phyloP scores from a whole-genome alignment of 2,329 filamentous ascomycete genomes.

The Neonectria faginata region DNA sequence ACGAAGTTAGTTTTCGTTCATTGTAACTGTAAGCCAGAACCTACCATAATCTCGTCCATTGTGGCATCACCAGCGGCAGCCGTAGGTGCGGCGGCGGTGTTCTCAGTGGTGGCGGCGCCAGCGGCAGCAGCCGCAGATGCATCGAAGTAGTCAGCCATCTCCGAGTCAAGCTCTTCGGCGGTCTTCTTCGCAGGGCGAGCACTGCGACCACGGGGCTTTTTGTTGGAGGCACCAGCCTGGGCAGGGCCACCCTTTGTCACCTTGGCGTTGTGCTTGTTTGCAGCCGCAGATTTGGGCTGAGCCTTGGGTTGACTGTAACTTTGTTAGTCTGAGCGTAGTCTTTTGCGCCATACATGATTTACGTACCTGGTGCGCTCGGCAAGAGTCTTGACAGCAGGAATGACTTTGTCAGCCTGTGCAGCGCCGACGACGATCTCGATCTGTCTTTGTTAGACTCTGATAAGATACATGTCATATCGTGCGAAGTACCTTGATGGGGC shows the following conservation, averaged over 20 bases:
- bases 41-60: conserved; percentile 74
- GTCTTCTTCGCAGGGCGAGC: conserved; percentile 85
- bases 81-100: conserved; percentile 60
- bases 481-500: conserved; percentile 83
- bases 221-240: conserved; percentile 59
- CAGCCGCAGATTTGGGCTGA: conserved; percentile 84
- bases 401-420: conserved; percentile 74
- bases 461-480: background rate
- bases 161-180: conserved; percentile 92
- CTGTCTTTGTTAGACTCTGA: conserved; percentile 58
- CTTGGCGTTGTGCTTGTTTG: conserved; percentile 73
- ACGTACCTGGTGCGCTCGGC: conserved; percentile 79
- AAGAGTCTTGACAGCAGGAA: conserved; percentile 75
- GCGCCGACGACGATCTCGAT: conserved; percentile 93
- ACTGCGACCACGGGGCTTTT: conserved; percentile 66
- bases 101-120: conserved; percentile 57
- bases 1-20: conserved; percentile 25
- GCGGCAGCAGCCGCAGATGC: conserved; percentile 54
- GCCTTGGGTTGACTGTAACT: conserved; percentile 48
- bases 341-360: background rate
- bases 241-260: conserved; percentile 56
- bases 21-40: conserved; percentile 21
- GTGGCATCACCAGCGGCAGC: conserved; percentile 65
- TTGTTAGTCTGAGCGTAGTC: conserved; percentile 27
- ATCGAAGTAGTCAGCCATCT: conserved; percentile 97